Base-by-base conservation (phyloP, 306 rosid genomes). In the Abrus precatorius region DNA sequence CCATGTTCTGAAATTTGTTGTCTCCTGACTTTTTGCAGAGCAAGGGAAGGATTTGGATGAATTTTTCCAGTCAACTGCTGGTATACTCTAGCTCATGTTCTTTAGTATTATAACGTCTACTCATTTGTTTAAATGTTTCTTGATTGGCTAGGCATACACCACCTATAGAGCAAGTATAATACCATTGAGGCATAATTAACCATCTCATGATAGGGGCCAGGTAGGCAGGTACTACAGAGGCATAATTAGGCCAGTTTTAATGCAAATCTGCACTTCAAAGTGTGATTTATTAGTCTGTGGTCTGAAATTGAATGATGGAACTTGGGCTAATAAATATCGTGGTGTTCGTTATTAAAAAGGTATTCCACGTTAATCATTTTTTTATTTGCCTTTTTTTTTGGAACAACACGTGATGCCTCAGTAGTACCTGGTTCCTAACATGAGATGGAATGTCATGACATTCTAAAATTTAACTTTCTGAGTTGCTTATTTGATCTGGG, bases 21-120 rank as follows among this genome's bases (percentile, higher is more conserved):
- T 75, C 40, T 29, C 13, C 4, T 76, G 77, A 20, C 68, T 61
- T 41, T 74, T n/a, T 32, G 85, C 94, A 94, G 96, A 85, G 76
- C 97, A 92, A 79, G 97, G 88, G 32, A 92, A 89, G 84, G 89
- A 90, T 82, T 82, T 94, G 87, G 93, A 88, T 30, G 98, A 94
- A 82, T 94, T 94, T 88, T 94, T 94, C 72, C 86, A 57, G 90
- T 94, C 98, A 79, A 90, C 98, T 65, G 94, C 92, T 7, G 98
- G 98, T 94, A 90, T 66, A 59, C 74, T 70, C 49, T 44, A 5
- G 76, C 44, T 52, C 1, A 2, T 72, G 59, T 55, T 40, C 49
- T 50, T 38, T 61, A 60, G 66, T 28, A 38, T 49, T 27, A 5
- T 13, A 56, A 56, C 20, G 44, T 1, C 11, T 13, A 52, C 38